A percentile compares a stretch with the other conserved stretches of the same genome.
Evolutionary conservation across 2,329 filamentous ascomycete species (phyloP).

Genomic region (Daldinia sp.): DNA sequence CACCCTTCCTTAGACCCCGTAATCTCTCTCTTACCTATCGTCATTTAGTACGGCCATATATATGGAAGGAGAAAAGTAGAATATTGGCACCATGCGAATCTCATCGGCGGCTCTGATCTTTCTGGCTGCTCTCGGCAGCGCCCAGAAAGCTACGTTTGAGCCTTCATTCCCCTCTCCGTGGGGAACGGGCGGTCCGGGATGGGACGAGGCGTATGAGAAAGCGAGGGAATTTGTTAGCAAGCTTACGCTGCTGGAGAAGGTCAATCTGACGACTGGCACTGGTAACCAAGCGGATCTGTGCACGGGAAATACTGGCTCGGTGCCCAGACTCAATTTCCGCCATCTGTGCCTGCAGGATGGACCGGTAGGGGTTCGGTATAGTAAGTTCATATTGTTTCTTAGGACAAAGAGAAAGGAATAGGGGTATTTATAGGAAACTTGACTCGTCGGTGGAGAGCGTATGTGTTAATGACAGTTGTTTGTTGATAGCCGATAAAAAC

Average conservation of each 20-base stretch:
- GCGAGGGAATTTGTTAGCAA: conserved; percentile 74
- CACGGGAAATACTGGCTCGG: conserved; percentile 56
- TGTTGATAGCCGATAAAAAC: conserved; percentile 65
- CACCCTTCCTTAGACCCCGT: not conserved
- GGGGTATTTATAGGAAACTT: not conserved
- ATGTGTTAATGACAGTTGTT: conserved; percentile 8
- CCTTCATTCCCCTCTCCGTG: conserved; percentile 47
- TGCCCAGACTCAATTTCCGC: conserved; percentile 68
- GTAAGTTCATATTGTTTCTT: conserved; percentile 40
- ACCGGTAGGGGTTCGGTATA: conserved; percentile 75
- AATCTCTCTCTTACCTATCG: not conserved
- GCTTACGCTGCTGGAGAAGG: conserved; percentile 78
- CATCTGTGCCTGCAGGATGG: conserved; percentile 77
- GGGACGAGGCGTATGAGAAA: conserved; percentile 73
- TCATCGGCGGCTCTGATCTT: conserved; percentile 18
- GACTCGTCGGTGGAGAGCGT: not conserved
- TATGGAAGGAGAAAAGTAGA: not conserved
- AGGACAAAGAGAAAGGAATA: no score
- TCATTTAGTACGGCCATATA: not conserved
- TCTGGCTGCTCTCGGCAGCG: conserved; percentile 15
- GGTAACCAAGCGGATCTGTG: conserved; percentile 63
- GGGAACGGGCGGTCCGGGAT: conserved; percentile 53
- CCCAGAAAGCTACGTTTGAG: conserved; percentile 35
- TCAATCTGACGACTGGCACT: conserved; percentile 80
- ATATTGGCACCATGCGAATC: conserved; percentile 23